Base-by-base conservation (phyloP, 2,329 filamentous ascomycete species). In the Davidsoniella eucalypti region DNA sequence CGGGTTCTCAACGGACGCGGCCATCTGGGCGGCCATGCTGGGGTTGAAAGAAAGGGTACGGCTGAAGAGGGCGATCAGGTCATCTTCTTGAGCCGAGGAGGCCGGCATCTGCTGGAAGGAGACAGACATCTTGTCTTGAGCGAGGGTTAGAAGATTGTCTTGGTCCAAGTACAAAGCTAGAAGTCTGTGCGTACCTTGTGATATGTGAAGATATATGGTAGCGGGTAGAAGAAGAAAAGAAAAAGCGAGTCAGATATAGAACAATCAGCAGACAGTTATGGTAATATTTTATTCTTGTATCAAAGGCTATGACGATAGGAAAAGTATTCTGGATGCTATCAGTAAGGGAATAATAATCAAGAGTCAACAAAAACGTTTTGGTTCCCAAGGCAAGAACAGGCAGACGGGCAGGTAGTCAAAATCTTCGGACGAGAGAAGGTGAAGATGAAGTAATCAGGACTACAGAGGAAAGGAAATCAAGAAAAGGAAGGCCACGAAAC, bases 41-140 rank as follows among this genome's bases (percentile, higher is more conserved):
- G 46, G 36, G 36, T 26, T 33, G 23, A 53, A 39, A 14, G 52
- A 44, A 12, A 53, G 48, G 17, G 38, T 50, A 23, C 48, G 47
- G 8, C 25, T 51, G 43, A 53, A 53, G 29, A 53, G 52, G 18
- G 48, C 43, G 23, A 47, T 16, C 42, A 53, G 47, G 39, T 53
- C 52, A 44, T 53, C 52, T 26, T 53, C 52, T 26, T 50, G 43
- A 26, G 23, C 29, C 33, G 46, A 40, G 25, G 48, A 25, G 37
- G 33, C 29, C 21, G 29, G 41, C 29, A 33, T 33, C 21, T 47
- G 52, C 5, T 46, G 48, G 17, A 26, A 50, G 25, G 45, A 53
- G 17, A 50, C 44, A 17, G 52, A 53, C 52, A 53, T 53, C 48
- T 53, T 29, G 18, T 17, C 18, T 17, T 42, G 33, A 14, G 6